A percentile compares a stretch with the other conserved stretches of the same genome.
These are phyloP conservation scores for Fraxinus sp. DNA, from an alignment of 305 asterid genomes.

Conservation along the genomic window DNA sequence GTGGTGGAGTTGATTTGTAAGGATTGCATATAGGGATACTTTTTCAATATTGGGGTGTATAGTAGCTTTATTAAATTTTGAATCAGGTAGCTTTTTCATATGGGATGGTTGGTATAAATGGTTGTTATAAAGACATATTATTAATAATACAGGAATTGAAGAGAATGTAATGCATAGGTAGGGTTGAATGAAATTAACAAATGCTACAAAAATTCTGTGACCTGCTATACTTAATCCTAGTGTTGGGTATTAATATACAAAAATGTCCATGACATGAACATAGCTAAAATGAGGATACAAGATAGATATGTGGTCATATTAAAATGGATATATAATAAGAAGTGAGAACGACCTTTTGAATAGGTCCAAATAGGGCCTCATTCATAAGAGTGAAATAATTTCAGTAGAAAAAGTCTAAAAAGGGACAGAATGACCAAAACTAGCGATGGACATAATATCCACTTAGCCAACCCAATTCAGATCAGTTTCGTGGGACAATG, in stretches of 20 bases:
- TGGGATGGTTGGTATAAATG: not conserved
- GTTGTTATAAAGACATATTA: not conserved
- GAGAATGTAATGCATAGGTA: not conserved
- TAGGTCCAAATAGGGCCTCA: not conserved
- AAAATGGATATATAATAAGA: not conserved
- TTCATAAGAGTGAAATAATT: not conserved
- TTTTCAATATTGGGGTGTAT: not conserved
- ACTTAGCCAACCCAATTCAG: not conserved
- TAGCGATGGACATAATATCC: not conserved
- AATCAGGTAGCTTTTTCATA: not conserved
- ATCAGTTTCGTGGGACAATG: not conserved
- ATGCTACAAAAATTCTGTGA: not conserved
- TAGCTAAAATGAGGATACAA: not conserved
- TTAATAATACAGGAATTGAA: not conserved
- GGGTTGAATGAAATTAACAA: not conserved
- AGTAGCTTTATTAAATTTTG: not conserved
- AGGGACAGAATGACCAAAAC: not conserved
- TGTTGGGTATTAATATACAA: not conserved
- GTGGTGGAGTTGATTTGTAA: not conserved
- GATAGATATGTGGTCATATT: not conserved
- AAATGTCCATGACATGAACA: not conserved
- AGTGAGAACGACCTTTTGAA: not conserved
- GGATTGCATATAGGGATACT: not conserved
- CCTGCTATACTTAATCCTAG: not conserved
- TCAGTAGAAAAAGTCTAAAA: not conserved